Base-by-base conservation (phyloP, 192 early-diverging fungal species). In the Backusella mclennaniae region DNA sequence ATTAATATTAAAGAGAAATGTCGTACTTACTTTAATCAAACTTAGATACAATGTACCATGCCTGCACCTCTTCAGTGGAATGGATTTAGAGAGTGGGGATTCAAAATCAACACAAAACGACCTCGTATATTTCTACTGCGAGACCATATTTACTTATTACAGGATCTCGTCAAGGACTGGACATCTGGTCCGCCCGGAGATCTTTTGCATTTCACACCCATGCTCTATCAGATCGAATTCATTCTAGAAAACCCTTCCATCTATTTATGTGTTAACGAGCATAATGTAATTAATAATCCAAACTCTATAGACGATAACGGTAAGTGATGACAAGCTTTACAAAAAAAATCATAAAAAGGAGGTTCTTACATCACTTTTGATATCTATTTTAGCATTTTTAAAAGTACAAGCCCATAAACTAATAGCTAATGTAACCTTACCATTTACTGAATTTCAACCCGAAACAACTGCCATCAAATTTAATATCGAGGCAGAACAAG, bases 271-370 rank as follows among this genome's bases (percentile, higher is more conserved):
- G 86, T 90, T 21, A 95, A 95, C 76, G 90, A 93, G 59, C 84
- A 90, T 70, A 94, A 95, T 77, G 89, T 95, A 8, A 93, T 95
- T 71, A 87, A 92, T 75, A 83, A 89, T 74, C 90, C 91, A 19
- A 91, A 85, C 23, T 89, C 91, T 33, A 76, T 85, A 9, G 87
- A 90, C 38, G 93, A 95, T 53, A 95, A 95, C 76, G 84, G 93
- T 93, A 86, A 26, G 84, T 69, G 53, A 36, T 76, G 11, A 23
- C 11, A 12, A 12, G 33, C 11, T 39, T 12, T 11, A 11, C 38
- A 39, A 39, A 33, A 3, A 33, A 33, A 33, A 33, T 3, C 33
- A 33, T 33, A 71, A 38, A 49, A 71, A 33, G 7, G 11, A 52
- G 49, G 19, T 17, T 21, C 19, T 19, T 41, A 41, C 33, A 41